Evolutionary conservation across 2,329 filamentous ascomycete species (phyloP).

Genomic region (Pestalotiopsis sp.): DNA sequence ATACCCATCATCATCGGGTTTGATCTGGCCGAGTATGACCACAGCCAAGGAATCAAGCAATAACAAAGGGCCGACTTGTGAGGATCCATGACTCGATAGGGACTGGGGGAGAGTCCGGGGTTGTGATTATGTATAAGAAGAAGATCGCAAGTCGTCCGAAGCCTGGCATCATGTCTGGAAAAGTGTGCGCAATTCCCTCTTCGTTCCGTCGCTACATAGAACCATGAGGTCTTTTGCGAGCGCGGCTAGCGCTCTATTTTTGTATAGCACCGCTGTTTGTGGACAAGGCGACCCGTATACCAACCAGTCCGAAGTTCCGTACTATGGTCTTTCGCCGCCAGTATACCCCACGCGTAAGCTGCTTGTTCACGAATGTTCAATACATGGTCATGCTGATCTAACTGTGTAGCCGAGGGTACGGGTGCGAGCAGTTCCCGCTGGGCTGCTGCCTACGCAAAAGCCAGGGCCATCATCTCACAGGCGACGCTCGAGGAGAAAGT

Average conservation of each 20-base stretch:
- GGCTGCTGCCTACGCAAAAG: slow-evolving; percentile 76
- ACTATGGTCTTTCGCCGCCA: slow-evolving; percentile 58
- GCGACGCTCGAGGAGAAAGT: slow-evolving; percentile 90
- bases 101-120: background rate
- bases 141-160: background rate
- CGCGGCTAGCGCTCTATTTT: background rate
- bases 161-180: background rate
- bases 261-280: background rate
- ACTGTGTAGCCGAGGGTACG: slow-evolving; percentile 41
- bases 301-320: slow-evolving; percentile 4
- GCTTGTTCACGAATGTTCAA: background rate
- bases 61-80: background rate
- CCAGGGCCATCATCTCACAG: slow-evolving; percentile 68
- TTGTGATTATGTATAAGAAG: background rate
- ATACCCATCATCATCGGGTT: background rate
- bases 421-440: slow-evolving; percentile 65
- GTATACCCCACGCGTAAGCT: slow-evolving; percentile 74
- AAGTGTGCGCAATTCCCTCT: background rate
- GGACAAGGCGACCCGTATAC: background rate
- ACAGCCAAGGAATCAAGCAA: background rate
- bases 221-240: background rate
- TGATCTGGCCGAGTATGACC: background rate
- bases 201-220: background rate
- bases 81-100: background rate
- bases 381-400: background rate